Evolutionary conservation across 441 rosid genomes (phyloP).

Genomic region (Metrosideros polymorpha): DNA sequence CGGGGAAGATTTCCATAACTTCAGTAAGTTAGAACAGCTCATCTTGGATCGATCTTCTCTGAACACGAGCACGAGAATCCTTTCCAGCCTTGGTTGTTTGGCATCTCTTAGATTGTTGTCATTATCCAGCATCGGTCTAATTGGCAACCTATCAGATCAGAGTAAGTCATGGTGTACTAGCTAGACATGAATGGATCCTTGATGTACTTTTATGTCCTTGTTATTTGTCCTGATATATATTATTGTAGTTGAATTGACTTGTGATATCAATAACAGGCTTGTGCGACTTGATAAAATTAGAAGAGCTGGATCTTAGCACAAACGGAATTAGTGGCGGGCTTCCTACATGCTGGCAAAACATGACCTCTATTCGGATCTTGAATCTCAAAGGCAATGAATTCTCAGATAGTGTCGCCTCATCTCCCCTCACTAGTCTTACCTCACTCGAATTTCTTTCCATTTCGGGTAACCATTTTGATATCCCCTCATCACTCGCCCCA

Average conservation of each 20-base stretch:
- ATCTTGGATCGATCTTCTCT: background rate
- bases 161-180: background rate
- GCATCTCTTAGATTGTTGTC: background rate
- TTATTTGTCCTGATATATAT: background rate
- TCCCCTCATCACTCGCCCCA: constrained; percentile 7
- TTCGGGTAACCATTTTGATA: constrained; percentile 3
- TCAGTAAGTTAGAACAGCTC: background rate
- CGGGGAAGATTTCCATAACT: background rate
- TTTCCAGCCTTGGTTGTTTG: background rate
- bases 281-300: constrained; percentile 1
- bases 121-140: accelerated
- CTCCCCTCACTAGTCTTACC: background rate
- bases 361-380: constrained; percentile 4
- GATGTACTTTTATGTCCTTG: background rate
- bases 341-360: constrained; percentile 8
- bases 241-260: background rate
- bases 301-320: background rate
- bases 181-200: background rate
- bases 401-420: background rate
- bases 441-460: background rate
- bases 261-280: background rate
- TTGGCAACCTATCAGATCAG: background rate
- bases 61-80: background rate
- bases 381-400: constrained; percentile 5
- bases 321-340: background rate